These are phyloP conservation scores for Annulohypoxylon maeteangense DNA, from an alignment of 495 filamentous ascomycete species.

Conservation along the genomic window DNA sequence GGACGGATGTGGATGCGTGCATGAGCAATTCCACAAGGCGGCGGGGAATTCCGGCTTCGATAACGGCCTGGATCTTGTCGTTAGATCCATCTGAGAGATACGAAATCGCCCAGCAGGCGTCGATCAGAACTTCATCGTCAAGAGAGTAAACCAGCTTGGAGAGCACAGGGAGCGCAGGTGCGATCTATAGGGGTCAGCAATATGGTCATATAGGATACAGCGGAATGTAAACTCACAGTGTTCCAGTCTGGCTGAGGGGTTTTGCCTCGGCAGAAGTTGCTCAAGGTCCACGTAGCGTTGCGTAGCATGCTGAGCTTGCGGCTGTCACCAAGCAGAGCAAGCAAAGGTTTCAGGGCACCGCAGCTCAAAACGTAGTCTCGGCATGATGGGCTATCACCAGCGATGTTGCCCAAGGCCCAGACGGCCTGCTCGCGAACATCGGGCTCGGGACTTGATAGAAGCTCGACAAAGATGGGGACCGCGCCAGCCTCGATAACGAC, in stretches of 20 bases:
- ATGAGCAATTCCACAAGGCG: constrained; percentile 97
- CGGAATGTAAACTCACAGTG: constrained; percentile 70
- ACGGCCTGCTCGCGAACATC: constrained; percentile 99
- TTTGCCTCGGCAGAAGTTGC: constrained; percentile 99
- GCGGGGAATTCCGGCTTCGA: constrained; percentile 97
- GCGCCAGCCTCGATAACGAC: constrained; percentile 98
- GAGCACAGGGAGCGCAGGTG: constrained; percentile 94
- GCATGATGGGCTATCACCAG: constrained; percentile 96
- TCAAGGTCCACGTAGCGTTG: constrained; percentile 98
- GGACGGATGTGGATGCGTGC: constrained; percentile 98
- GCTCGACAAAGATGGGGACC: constrained; percentile 97
- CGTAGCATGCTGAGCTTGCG: constrained; percentile 99
- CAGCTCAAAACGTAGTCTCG: constrained; percentile 92
- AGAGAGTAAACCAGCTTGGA: constrained; percentile 98
- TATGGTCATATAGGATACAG: background rate
- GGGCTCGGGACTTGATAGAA: constrained; percentile 93
- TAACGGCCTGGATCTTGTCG: constrained; percentile 99
- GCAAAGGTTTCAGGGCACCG: constrained; percentile 89
- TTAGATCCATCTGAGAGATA: constrained; percentile 99
- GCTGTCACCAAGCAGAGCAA: constrained; percentile 92
- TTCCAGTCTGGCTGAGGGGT: constrained; percentile 98
- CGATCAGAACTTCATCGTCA: constrained; percentile 98
- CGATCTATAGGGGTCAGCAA: constrained; percentile 70
- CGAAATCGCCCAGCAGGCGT: constrained; percentile 99
- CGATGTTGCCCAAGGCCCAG: constrained; percentile 99